Base-by-base conservation (phyloP, 2,329 filamentous ascomycete genomes). In the Colletotrichum gigasporum region DNA sequence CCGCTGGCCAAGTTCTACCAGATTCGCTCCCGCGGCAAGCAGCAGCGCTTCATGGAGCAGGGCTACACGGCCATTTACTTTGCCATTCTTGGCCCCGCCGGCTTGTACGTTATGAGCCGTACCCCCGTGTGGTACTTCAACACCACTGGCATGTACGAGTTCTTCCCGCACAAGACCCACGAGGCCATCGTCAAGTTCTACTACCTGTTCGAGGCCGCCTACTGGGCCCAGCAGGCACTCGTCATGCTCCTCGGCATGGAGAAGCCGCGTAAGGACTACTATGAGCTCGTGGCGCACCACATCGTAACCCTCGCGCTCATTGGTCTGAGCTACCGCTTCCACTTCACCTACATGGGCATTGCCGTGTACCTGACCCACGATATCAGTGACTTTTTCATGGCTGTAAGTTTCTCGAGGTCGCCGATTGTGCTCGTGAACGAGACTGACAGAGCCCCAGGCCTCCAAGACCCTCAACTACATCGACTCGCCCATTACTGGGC, bases 61-160 rank as follows among this genome's bases (percentile, higher is more conserved):
- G 85, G 86, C 67, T 93, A 93, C 76, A 92, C 90, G 0, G 90
- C 88, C 0, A 79, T 92, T 9, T 93, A 93, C 78, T 92, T 92
- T 73, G 83, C 75, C 2, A 73, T 91, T 37, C 86, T 90, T 41
- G 90, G 89, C 0, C 90, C 90, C 0, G 86, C 86, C 57, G 91
- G 91, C 6, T 66, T 93, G 59, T 92, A 87, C 69, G 87, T 92
- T 60, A 93, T 93, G 90, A 85, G 81, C 54, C 81, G 83, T 62
- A 89, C 89, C 30, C 85, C 90, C 3, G 85, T 92, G 28, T 93
- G 90, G 90, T 93, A 91, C 73, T 93, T 93, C 80, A 88, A 90
- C 72, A 91, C 88, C 2, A 82, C 79, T 1, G 89, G 84, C 64
- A 92, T 93, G 89, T 93, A 91, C 71, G 88, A 91, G 71, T 82